A percentile compares a stretch with the other conserved stretches of the same genome.
phyloP scores from a whole-genome alignment of 768 basidiomycete genomes.

The Lentinula sp. region DNA sequence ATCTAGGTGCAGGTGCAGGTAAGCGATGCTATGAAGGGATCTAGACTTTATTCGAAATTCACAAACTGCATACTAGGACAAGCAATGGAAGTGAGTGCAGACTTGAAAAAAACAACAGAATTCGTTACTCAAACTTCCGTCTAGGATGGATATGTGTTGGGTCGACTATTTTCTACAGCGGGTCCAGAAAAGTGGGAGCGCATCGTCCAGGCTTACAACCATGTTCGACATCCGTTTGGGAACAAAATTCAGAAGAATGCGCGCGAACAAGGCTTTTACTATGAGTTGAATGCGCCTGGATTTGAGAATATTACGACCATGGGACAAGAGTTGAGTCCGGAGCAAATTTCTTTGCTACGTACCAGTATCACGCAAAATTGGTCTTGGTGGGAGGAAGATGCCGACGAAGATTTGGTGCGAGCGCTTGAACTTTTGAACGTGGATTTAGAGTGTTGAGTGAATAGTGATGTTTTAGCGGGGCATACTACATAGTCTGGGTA shows the following conservation, averaged over 20 bases:
- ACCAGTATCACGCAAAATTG: not conserved
- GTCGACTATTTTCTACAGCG: constrained; percentile 15
- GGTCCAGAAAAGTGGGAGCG: constrained; percentile 7
- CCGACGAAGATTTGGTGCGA: not conserved
- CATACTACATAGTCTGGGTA: no score
- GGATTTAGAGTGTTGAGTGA: not conserved
- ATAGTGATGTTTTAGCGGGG: not conserved
- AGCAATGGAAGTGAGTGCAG: constrained; percentile 18
- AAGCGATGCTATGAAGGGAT: not conserved
- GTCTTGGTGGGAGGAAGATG: constrained; percentile 4
- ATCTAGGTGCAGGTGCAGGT: constrained; percentile 18
- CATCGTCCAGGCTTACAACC: constrained; percentile 23
- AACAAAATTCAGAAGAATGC: constrained; percentile 5
- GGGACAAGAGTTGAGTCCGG: not conserved
- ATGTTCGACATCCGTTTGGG: constrained; percentile 22
- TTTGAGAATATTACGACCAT: constrained; percentile 7
- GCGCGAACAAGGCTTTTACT: constrained; percentile 2
- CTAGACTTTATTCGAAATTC: no score
- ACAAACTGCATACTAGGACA: constrained; percentile 11
- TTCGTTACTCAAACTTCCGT: not conserved
- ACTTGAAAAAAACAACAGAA: not conserved
- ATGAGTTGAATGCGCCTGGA: constrained; percentile 7
- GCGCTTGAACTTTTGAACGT: not conserved
- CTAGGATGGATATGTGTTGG: constrained; percentile 33
- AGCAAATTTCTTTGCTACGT: not conserved